phyloP scores from a whole-genome alignment of 306 rosid genomes.

The Glycyrrhiza uralensis region DNA sequence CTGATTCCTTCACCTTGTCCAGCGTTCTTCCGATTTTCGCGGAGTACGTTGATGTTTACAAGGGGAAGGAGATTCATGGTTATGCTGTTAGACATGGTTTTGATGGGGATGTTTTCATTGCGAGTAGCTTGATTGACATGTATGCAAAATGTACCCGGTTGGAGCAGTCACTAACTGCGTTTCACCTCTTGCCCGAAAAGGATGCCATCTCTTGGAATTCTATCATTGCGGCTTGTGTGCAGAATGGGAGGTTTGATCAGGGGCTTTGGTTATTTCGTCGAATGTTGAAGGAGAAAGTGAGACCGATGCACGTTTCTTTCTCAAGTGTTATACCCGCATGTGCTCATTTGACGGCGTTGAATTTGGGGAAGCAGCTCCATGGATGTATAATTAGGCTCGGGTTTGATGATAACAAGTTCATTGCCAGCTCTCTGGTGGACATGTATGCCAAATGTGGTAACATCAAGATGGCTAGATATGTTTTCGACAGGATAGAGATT shows the following conservation, averaged over 20 bases:
- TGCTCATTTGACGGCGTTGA: slow-evolving; percentile 74
- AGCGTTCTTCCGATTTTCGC: slow-evolving; percentile 80
- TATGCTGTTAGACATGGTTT: slow-evolving; percentile 65
- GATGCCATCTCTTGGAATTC: slow-evolving; percentile 85
- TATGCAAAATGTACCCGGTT: slow-evolving; percentile 69
- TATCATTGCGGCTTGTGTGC: slow-evolving; percentile 82
- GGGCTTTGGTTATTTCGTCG: slow-evolving; percentile 56
- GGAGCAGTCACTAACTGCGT: slow-evolving; percentile 48
- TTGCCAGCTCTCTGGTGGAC: slow-evolving; percentile 74
- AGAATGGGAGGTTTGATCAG: slow-evolving; percentile 66
- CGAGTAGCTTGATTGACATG: slow-evolving; percentile 87
- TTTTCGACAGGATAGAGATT: slow-evolving; percentile 50
- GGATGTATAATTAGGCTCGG: slow-evolving; percentile 54
- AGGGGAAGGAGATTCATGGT: slow-evolving; percentile 84
- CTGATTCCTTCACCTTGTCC: slow-evolving; percentile 76
- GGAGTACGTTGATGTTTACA: slow-evolving; percentile 50
- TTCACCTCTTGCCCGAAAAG: slow-evolving; percentile 37
- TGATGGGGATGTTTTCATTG: slow-evolving; percentile 62
- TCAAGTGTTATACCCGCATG: slow-evolving; percentile 88
- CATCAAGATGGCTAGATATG: slow-evolving; percentile 54
- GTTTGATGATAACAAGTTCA: slow-evolving; percentile 57
- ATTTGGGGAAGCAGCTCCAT: slow-evolving; percentile 86
- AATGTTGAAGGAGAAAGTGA: slow-evolving; percentile 60
- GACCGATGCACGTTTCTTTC: slow-evolving; percentile 59
- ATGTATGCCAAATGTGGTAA: slow-evolving; percentile 93